Evolutionary conservation across 2,329 filamentous ascomycete species (phyloP), one percentile per base, ranked within the genome.

Genomic region (Exserohilum turcica): DNA sequence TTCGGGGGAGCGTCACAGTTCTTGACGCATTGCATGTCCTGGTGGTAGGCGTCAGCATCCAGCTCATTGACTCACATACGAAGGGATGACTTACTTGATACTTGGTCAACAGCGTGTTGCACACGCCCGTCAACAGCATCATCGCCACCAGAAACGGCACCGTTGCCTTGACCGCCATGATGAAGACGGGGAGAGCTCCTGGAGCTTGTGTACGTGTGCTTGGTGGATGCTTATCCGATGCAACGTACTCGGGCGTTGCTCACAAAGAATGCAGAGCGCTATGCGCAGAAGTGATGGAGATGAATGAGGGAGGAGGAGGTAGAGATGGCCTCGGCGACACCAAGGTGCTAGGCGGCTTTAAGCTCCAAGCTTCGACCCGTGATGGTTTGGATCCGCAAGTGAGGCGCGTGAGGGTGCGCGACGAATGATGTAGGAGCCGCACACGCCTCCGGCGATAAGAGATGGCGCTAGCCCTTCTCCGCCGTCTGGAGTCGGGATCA

Each of bases 1-100:
- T 81, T 82, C 8, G 85, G 79, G 18, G 84, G 80, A 55, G 85
- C 82, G 66, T 91, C 86, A 80, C 94, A 99, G 79, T 97, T 86
- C 61, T 89, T 84, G 35, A 97, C 90, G 78, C 94, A 99, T 87
- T 97, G 91, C 81, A 96, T 96, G 74, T 99, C 94, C 90, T 92
- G 51, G 46, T 44, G 32, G 38, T 15, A 6, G 24, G 44, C 13
- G 62, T 73, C 54, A 71, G 66, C 39, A 43, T 54, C 44, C 13
- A 29, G 51, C 36, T 28, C 24, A n/a, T 2, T n/a, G 10, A 24
- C 13, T 15, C 6, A 24, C 21, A 31, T 35, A n/a, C 6, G 28
- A 19, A 13, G 15, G 13, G 15, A 6, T 12, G 15, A 36, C 79
- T 56, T 76, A 92, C 92, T 80, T 97, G 93, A 71, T 92, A 97